Conservation (phyloP, 2,329 filamentous ascomycete species). For the Nakataea oryzae region DNA sequence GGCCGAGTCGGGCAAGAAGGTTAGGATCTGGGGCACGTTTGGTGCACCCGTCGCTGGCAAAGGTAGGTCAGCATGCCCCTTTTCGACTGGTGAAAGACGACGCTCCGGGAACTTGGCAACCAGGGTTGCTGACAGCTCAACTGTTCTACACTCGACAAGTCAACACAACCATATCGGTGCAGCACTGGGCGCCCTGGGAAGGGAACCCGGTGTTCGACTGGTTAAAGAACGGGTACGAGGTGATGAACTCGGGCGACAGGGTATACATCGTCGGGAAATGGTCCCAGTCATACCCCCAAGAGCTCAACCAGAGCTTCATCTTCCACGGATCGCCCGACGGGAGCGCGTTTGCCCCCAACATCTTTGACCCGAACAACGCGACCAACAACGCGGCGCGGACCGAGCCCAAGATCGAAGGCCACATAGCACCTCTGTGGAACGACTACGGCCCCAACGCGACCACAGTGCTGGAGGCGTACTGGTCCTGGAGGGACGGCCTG, state of each 20-base stretch:
- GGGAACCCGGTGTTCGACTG: slow-evolving; percentile 35
- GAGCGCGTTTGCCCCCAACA: slow-evolving; percentile 33
- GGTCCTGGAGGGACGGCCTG: slow-evolving; percentile 37
- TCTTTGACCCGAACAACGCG: slow-evolving; percentile 37
- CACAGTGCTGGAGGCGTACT: slow-evolving; percentile 40
- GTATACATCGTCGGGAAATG: slow-evolving; percentile 41
- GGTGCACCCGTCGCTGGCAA: slow-evolving; percentile 24
- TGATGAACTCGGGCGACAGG: slow-evolving; percentile 43
- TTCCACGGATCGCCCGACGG: slow-evolving; percentile 31
- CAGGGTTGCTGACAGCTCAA: slow-evolving; percentile 4
- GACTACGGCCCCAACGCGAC: slow-evolving; percentile 41
- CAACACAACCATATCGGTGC: slow-evolving; percentile 32
- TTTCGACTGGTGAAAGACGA: no score
- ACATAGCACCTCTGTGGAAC: slow-evolving; percentile 41
- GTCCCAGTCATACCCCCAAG: slow-evolving; percentile 27
- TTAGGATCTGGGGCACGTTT: slow-evolving; percentile 47
- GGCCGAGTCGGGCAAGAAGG: slow-evolving; percentile 25
- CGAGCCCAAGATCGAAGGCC: slow-evolving; percentile 31
- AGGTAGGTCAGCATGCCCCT: neutral
- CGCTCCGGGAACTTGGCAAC: no score
- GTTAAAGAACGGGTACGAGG: slow-evolving; percentile 31
- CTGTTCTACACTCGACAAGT: slow-evolving; percentile 20
- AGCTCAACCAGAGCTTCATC: slow-evolving; percentile 33
- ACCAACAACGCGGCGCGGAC: slow-evolving; percentile 32
- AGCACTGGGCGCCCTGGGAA: slow-evolving; percentile 46